Base-by-base conservation (phyloP, 75 land plant species). In the Cryptomeria japonica region DNA sequence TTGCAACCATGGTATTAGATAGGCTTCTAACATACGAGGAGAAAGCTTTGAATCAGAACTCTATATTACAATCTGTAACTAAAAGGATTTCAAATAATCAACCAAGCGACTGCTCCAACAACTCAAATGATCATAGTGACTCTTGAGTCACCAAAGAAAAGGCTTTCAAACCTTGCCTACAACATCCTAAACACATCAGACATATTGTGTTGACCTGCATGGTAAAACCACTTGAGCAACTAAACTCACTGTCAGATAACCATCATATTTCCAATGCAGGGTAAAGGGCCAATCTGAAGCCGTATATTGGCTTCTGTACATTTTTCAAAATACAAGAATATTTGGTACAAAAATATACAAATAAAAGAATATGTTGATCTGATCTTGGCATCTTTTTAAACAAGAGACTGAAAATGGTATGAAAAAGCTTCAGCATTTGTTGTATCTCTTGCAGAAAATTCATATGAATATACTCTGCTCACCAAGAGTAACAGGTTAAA, bases 361-460 rank as follows among this genome's bases (percentile, higher is more conserved):
- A 46, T 82, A 82, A 82, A 82, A 82, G 49, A 82, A 82, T 79
- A 46, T 46, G 53, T 44, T n/a, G 34, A 41, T 82, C 84, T n/a
- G 25, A 46, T 42, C 31, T 42, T 49, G 32, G 84, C 84, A 14
- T 42, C 13, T 44, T 32, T 25, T 46, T 51, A 53, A 46, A 80
- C n/a, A 80, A n/a, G 28, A 46, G 14, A 46, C 12, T 11, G 15
- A 25, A 44, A 46, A 82, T 11, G n/a, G 32, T 42, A 82, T 42
- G 34, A 46, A 82, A 22, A 82, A n/a, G 84, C 53, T n/a, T 28
- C 51, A 75, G 37, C 37, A 34, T 75, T 34, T 25, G 11, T n/a
- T 46, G 16, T 46, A 38, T 41, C 83, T 80, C 46, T 82, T 5
- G 46, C 47, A 19, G 7, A 19, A 79, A 79, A 41, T 16, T 28